These are phyloP conservation scores for Pythium phragmiticola DNA, from an alignment of 352 stramenopile genomes.

Conservation along the genomic window DNA sequence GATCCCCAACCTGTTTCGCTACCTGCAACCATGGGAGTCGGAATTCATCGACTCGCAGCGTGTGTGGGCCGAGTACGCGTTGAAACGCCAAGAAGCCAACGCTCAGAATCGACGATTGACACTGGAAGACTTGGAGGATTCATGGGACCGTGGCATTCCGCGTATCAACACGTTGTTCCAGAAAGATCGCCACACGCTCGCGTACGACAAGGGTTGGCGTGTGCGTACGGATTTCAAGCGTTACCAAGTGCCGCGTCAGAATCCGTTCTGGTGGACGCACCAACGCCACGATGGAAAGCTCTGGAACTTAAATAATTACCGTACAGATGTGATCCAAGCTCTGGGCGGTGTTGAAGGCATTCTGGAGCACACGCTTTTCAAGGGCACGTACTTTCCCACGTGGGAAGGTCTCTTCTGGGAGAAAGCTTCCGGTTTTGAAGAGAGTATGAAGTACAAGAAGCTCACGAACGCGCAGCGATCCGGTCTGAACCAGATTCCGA, in stretches of 20 bases:
- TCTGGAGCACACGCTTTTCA: slow-evolving; percentile 99
- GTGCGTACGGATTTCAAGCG: slow-evolving; percentile 98
- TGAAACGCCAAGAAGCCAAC: slow-evolving; percentile 99
- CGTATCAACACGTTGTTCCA: slow-evolving; percentile 97
- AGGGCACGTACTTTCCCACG: slow-evolving; percentile 99
- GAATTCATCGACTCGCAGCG: slow-evolving; percentile 99
- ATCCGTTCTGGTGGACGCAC: slow-evolving; percentile 99
- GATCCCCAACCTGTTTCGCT: slow-evolving; percentile 99
- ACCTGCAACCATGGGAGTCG: slow-evolving; percentile 98
- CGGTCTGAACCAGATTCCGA: slow-evolving; percentile 99
- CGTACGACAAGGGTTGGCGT: slow-evolving; percentile 99
- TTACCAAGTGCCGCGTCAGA: slow-evolving; percentile 97
- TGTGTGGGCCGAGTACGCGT: slow-evolving; percentile 99
- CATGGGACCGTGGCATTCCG: slow-evolving; percentile 98
- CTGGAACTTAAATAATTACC: slow-evolving; percentile 99
- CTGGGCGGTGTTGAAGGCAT: slow-evolving; percentile 99
- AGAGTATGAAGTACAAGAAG: slow-evolving; percentile 99
- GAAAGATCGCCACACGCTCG: slow-evolving; percentile 98
- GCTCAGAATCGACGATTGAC: slow-evolving; percentile 98
- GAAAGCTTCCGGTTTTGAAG: slow-evolving; percentile 95
- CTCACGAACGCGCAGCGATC: slow-evolving; percentile 99
- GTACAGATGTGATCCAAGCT: slow-evolving; percentile 99
- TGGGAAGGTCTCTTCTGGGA: slow-evolving; percentile 99
- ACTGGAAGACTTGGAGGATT: slow-evolving; percentile 99
- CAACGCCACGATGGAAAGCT: slow-evolving; percentile 99